Conservation (phyloP, 257 asterid genomes). For the Nicotiana undulata region DNA sequence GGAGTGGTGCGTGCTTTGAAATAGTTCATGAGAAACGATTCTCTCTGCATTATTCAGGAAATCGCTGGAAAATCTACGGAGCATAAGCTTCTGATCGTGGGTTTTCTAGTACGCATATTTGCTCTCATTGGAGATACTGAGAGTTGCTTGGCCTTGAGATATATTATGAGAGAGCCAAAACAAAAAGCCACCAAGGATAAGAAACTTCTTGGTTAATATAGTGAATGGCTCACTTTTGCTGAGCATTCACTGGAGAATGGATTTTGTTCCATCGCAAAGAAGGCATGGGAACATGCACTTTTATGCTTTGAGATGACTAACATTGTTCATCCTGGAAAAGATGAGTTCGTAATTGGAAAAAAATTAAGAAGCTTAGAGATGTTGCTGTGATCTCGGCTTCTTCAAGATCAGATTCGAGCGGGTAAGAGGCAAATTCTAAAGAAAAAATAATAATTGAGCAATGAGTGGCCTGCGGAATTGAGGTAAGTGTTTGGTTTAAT, state of each 20-base stretch:
- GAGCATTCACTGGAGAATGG: constrained; percentile 62
- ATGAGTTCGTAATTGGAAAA: constrained; percentile 21
- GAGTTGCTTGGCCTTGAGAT: constrained; percentile 91
- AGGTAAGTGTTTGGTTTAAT: too few relatives aligned
- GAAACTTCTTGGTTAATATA: constrained; percentile 46
- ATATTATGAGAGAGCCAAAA: constrained; percentile 80
- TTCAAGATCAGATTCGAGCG: constrained; percentile 61
- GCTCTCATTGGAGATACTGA: constrained; percentile 65
- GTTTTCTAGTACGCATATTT: constrained; percentile 57
- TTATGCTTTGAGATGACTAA: constrained; percentile 21
- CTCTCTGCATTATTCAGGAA: constrained; percentile 48
- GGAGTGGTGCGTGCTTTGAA: constrained; percentile 23
- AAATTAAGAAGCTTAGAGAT: constrained; percentile 51
- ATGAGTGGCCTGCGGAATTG: too few relatives aligned
- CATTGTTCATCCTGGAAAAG: constrained; percentile 20
- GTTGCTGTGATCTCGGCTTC: constrained; percentile 41
- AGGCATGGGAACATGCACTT: constrained; percentile 76
- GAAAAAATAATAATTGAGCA: too few relatives aligned
- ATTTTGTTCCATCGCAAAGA: constrained; percentile 51
- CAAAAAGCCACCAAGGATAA: constrained; percentile 35
- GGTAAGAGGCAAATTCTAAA: too few relatives aligned
- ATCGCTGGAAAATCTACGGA: constrained; percentile 39
- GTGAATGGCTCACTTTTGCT: constrained; percentile 69
- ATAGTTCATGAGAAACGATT: constrained; percentile 56
- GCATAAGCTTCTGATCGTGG: constrained; percentile 53